Base-by-base conservation (phyloP, 164 flowering plant genomes). In the Tetrastigma voinierianum region DNA sequence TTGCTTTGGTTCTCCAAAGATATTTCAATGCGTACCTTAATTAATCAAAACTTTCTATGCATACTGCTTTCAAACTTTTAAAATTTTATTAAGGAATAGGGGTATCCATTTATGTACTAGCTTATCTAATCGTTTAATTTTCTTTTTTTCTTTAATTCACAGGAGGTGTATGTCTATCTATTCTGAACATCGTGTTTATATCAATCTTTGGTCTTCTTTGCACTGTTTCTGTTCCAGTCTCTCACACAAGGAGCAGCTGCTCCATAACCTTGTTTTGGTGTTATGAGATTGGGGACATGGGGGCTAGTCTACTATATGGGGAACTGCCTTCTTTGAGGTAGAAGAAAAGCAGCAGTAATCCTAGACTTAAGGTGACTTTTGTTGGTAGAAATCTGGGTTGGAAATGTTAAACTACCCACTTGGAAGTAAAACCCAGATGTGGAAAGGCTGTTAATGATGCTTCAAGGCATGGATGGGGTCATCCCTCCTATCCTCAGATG, bases 401-500 rank as follows among this genome's bases (percentile, higher is more conserved):
- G 97, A 91, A 79, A 89, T 95, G 96, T 82, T 87, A 90, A 80
- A 83, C 89, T n/a, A 72, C 66, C 63, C 80, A 86, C 1, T 56
- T 77, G 48, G 87, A 79, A 45, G 74, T 86, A 79, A n/a, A 76
- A 87, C 46, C 91, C 98, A 7, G 97, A 87, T 17, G 82, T 90
- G 55, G 98, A 91, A 80, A 87, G 92, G 67, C 90, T 5, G 89
- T 89, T 3, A 83, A 77, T 71, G 96, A 90, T 95, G 98, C 60
- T 95, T 91, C 52, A 91, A 80, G 70, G 17, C 96, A 52, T 92
- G 97, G 97, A 91, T 95, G 98, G 98, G 98, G 0, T 86, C 98
- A 18, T 90, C 94, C 20, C 86, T 87, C 17, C 70, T 91, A 54
- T 90, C 98, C 18, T 95, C 97, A 10, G 97, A 90, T 60, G 98